Evolutionary conservation across 176 grass and related monocot species (phyloP).

Genomic region (Elaeis guineensis): DNA sequence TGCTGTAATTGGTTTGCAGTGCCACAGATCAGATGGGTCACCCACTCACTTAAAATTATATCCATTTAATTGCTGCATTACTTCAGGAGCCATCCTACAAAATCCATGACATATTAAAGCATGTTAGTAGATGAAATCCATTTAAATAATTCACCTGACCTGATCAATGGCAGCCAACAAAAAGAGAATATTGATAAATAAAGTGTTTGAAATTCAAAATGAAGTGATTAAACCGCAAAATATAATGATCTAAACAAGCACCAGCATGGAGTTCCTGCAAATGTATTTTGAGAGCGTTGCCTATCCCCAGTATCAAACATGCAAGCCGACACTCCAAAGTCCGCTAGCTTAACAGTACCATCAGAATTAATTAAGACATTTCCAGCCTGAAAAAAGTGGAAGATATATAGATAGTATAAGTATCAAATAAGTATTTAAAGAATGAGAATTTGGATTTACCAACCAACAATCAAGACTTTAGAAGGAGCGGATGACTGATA

Average conservation of each 20-base stretch:
- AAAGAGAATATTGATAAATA: too few relatives aligned
- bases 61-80: conserved; percentile 96
- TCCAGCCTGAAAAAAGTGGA: conserved; percentile 74
- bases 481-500: too few relatives aligned
- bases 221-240: too few relatives aligned
- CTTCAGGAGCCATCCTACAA: conserved; percentile 97
- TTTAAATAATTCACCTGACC: too few relatives aligned
- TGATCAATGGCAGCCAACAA: too few relatives aligned
- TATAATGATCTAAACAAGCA: conserved; percentile 5
- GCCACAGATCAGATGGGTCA: conserved; percentile 1
- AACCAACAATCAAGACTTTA: too few relatives aligned
- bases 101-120: too few relatives aligned
- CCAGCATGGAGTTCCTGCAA: conserved; percentile 97
- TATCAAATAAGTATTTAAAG: too few relatives aligned
- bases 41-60: conserved; percentile 90
- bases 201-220: too few relatives aligned
- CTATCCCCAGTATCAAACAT: conserved; percentile 98
- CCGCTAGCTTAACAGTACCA: conserved; percentile 90
- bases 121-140: neutral
- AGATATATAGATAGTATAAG: conserved; percentile 22
- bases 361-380: conserved; percentile 94
- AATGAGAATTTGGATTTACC: too few relatives aligned
- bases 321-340: conserved; percentile 91
- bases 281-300: conserved; percentile 80
- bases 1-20: too few relatives aligned